Evolutionary conservation across 371 early-diverging fungal genomes (phyloP).

Genomic region (Blyttiomyces sp.): DNA sequence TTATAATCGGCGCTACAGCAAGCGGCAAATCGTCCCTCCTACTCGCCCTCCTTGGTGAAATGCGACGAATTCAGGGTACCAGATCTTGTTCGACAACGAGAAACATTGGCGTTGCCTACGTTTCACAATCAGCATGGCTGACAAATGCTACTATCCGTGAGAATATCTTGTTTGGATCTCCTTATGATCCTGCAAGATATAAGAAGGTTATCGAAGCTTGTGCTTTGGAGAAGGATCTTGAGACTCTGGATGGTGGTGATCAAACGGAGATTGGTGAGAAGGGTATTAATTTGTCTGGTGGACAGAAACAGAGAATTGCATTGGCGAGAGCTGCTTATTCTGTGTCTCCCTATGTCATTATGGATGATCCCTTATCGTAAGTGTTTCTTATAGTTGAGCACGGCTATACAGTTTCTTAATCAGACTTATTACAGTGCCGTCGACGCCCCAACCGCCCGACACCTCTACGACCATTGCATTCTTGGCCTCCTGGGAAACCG

Average conservation of each 20-base stretch:
- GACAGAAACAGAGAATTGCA: slow-evolving; percentile 60
- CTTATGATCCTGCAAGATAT: slow-evolving; percentile 28
- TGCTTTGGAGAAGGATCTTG: slow-evolving; percentile 69
- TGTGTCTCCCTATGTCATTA: slow-evolving; percentile 17
- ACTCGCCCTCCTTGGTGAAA: slow-evolving; percentile 61
- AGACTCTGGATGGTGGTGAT: slow-evolving; percentile 33
- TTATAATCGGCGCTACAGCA: slow-evolving; percentile 61
- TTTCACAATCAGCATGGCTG: slow-evolving; percentile 52
- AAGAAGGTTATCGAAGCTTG: slow-evolving; percentile 24
- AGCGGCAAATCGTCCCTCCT: slow-evolving; percentile 68
- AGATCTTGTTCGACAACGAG: slow-evolving; percentile 50
- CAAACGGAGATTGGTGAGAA: slow-evolving; percentile 39
- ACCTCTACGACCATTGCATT: slow-evolving; percentile 53
- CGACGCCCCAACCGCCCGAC: slow-evolving; percentile 85
- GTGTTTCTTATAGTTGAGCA: slow-evolving; percentile 22
- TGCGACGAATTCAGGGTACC: slow-evolving; percentile 29
- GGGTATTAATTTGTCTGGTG: slow-evolving; percentile 73
- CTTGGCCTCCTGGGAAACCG: slow-evolving; percentile 39
- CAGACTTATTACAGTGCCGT: slow-evolving; percentile 47
- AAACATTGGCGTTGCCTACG: slow-evolving; percentile 46
- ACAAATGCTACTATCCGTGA: slow-evolving; percentile 54
- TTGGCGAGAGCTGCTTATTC: slow-evolving; percentile 45
- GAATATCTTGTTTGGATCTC: slow-evolving; percentile 39
- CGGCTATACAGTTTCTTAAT: slow-evolving; percentile 25
- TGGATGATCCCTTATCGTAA: slow-evolving; percentile 29